Evolutionary conservation across 2,329 filamentous ascomycete species (phyloP), one percentile per base, ranked within the genome.

Genomic region (Chrysoporthe cubensis): DNA sequence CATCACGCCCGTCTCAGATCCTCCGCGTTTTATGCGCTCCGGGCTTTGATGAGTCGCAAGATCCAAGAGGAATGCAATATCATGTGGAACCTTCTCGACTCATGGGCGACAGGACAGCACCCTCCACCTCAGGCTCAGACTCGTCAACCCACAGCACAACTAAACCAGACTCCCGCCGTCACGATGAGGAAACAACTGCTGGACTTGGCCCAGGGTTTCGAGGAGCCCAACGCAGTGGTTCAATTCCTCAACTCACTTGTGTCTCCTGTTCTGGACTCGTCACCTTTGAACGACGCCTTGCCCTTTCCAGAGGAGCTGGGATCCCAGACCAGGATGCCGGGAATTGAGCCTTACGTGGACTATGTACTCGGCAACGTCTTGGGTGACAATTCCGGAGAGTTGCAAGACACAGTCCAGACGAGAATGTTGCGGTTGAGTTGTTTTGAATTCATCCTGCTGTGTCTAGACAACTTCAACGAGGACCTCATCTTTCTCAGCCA

Each of bases 311-410:
- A 97, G 77, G 89, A 87, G 52, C 84, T 99, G 9, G 94, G 95
- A 4, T 88, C 89, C 18, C 86, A 88, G 13, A 91, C 90, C 73
- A 89, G 96, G 64, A 82, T 83, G 73, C 89, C 94, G 16, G 96
- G 96, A 1, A 93, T 99, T 69, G 94, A 97, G 69, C 89, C 92
- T 1, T 99, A 97, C 74, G 85, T 98, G 66, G 96, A 99, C 78
- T 97, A 96, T 76, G 90, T 94, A 26, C 81, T 98, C 71, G 93
- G 93, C 18, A 87, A 90, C 66, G 88, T 96, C 18, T 91, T 97
- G 74, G 88, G 87, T 18, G 84, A 87, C 62, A 91, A 88, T 70
- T 82, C 87, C 13, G 85, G 85, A 46, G 90, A 93, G 65, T 79
- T 91, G 7, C 81, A 84, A 65, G 91, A 92, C 70, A 81, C 88